Conservation (phyloP, 2,329 filamentous ascomycete genomes). For the Byssothecium circinans region DNA sequence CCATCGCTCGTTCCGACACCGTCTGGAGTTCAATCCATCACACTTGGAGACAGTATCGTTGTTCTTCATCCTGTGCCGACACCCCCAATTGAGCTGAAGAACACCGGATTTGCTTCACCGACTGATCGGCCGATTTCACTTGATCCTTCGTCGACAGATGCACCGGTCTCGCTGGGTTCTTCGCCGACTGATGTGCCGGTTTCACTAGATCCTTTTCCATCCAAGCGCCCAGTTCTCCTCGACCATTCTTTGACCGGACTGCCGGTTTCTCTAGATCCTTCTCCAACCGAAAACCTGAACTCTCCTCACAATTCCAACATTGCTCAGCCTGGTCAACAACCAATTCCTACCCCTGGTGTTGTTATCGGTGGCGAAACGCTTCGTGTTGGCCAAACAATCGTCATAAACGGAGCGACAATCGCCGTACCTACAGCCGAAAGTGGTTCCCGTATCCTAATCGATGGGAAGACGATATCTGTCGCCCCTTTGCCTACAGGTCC, state of each 20-base stretch:
- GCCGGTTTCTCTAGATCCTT: neutral
- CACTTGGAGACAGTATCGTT: no score
- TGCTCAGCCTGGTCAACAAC: constrained; percentile 9
- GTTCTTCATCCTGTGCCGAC: no score
- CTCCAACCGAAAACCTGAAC: neutral
- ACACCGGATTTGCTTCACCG: no score
- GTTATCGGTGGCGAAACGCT: constrained; percentile 32
- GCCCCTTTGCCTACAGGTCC: constrained; percentile 20
- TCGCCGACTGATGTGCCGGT: no score
- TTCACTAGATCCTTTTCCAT: neutral
- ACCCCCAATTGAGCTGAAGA: no score
- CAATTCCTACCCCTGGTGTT: constrained; percentile 12
- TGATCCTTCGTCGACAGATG: no score
- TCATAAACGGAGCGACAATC: constrained; percentile 36
- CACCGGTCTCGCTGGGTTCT: no score
- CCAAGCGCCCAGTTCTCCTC: neutral
- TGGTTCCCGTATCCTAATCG: constrained; percentile 30
- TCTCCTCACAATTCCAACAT: neutral
- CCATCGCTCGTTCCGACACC: no score
- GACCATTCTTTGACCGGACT: neutral
- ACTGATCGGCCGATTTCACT: no score
- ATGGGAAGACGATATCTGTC: constrained; percentile 27
- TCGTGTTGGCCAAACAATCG: constrained; percentile 33
- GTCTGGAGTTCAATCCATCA: no score
- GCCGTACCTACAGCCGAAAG: constrained; percentile 23